phyloP scores from a whole-genome alignment of 768 basidiomycete species.

The Gloeophyllum trabeum region DNA sequence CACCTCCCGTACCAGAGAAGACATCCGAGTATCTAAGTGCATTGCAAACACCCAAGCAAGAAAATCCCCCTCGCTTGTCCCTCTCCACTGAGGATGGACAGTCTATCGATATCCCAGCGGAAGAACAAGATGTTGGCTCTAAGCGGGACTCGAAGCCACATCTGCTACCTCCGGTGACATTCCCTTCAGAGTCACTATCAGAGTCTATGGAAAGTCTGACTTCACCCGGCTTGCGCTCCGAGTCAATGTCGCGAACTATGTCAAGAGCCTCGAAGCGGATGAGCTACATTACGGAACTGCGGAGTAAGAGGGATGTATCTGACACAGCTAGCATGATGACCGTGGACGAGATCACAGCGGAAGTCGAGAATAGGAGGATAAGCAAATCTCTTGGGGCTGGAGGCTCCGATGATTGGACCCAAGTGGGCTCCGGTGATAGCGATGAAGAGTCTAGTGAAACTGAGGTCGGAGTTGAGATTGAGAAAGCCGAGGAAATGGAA shows the following conservation, averaged over 20 bases:
- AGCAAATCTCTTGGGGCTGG: slow-evolving; percentile 33
- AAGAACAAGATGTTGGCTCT: slow-evolving; percentile 20
- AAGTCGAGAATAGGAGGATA: slow-evolving; percentile 69
- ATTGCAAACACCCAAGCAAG: slow-evolving; percentile 20
- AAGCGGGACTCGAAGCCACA: slow-evolving; percentile 31
- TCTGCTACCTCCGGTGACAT: slow-evolving; percentile 66
- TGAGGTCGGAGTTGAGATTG: slow-evolving; percentile 19
- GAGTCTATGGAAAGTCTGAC: slow-evolving; percentile 62
- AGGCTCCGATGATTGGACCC: slow-evolving; percentile 58
- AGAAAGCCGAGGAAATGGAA: slow-evolving; percentile 27
- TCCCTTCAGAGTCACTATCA: slow-evolving; percentile 69
- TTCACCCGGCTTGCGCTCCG: slow-evolving; percentile 17
- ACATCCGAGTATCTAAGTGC: slow-evolving; percentile 2
- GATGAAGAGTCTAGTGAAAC: slow-evolving; percentile 20
- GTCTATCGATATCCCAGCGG: slow-evolving; percentile 48
- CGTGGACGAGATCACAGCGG: slow-evolving; percentile 95
- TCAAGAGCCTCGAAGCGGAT: slow-evolving; percentile 48
- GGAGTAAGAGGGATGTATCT: slow-evolving; percentile 73
- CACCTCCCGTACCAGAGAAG: slow-evolving; percentile 18
- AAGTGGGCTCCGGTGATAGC: slow-evolving; percentile 45
- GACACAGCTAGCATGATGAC: slow-evolving; percentile 91
- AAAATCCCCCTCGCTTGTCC: slow-evolving; percentile 58
- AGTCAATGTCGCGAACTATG: slow-evolving; percentile 31
- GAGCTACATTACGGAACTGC: slow-evolving; percentile 74
- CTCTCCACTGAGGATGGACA: slow-evolving; percentile 65